Conservation (phyloP, 2,329 filamentous ascomycete genomes). For the Verticillium dahliae region DNA sequence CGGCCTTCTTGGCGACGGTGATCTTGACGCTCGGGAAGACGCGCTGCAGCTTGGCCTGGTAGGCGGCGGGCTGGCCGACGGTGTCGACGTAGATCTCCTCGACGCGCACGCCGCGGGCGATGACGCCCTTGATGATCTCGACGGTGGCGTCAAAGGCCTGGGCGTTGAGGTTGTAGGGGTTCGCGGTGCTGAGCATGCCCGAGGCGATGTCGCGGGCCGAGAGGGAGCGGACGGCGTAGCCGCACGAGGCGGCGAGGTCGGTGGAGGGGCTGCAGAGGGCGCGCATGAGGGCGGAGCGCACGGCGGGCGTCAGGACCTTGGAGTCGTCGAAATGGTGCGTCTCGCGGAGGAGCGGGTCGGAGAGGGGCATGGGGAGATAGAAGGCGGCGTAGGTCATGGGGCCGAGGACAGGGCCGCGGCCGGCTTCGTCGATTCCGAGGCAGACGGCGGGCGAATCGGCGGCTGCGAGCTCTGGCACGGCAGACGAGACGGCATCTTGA, state of each 20-base stretch:
- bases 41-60: conserved; percentile 77
- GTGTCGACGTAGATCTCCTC: conserved; percentile 93
- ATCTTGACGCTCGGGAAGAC: conserved; percentile 74
- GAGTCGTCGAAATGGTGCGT: conserved; percentile 91
- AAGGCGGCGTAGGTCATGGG: conserved; percentile 68
- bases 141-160: conserved; percentile 93
- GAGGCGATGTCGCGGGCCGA: conserved; percentile 79
- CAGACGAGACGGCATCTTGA: conserved; percentile 4
- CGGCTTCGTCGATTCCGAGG: conserved; percentile 90
- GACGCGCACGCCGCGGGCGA: conserved; percentile 73
- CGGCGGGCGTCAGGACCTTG: conserved; percentile 78
- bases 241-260: conserved; percentile 51
- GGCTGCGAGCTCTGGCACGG: neutral
- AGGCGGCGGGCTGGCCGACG: conserved; percentile 73
- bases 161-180: conserved; percentile 83
- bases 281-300: conserved; percentile 65
- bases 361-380: conserved; percentile 66
- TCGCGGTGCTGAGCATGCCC: conserved; percentile 63
- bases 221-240: conserved; percentile 77
- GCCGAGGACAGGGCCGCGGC: conserved; percentile 86
- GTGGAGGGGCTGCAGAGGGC: conserved; percentile 60
- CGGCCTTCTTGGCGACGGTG: conserved; percentile 84
- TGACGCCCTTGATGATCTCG: conserved; percentile 69
- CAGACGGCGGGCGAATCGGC: conserved; percentile 45
- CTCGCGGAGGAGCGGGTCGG: conserved; percentile 67